Evolutionary conservation across 495 filamentous ascomycete genomes (phyloP).

Genomic region (Glarea lozoyensis): DNA sequence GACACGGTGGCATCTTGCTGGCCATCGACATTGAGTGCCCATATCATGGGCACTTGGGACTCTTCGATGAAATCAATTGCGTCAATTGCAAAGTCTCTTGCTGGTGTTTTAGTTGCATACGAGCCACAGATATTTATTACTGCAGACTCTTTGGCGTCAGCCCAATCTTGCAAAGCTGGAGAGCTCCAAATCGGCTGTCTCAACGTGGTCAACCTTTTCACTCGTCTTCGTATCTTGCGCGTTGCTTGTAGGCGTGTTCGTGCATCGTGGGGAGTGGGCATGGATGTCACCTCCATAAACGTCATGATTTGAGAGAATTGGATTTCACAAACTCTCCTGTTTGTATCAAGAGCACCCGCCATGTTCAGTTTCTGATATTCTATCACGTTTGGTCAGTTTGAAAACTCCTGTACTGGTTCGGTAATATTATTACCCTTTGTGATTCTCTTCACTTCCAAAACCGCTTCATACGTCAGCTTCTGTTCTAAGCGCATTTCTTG

Average conservation of each 20-base stretch:
- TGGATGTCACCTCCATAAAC: not conserved
- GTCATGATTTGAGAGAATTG: constrained; percentile 3
- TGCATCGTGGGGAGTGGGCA: not conserved
- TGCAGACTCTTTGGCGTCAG: not conserved
- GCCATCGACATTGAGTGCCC: not conserved
- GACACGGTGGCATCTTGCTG: not conserved
- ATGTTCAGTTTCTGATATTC: not conserved
- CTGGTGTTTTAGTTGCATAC: not conserved
- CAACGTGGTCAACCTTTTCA: not conserved
- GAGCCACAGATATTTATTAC: not conserved
- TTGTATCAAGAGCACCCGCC: not conserved
- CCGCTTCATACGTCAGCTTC: not conserved
- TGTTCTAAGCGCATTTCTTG: not conserved
- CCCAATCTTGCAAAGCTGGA: not conserved
- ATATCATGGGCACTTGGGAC: not conserved
- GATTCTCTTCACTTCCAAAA: not conserved
- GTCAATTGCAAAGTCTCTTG: not conserved
- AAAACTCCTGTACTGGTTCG: not conserved
- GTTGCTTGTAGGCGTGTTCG: not conserved
- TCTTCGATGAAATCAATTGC: not conserved
- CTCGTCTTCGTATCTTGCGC: not conserved
- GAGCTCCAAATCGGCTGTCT: not conserved
- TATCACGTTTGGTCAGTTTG: not conserved
- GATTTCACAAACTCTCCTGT: not conserved
- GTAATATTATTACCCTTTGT: not conserved